These are phyloP conservation scores for Malania oleifera DNA, from an alignment of 164 flowering plant species.

Conservation along the genomic window DNA sequence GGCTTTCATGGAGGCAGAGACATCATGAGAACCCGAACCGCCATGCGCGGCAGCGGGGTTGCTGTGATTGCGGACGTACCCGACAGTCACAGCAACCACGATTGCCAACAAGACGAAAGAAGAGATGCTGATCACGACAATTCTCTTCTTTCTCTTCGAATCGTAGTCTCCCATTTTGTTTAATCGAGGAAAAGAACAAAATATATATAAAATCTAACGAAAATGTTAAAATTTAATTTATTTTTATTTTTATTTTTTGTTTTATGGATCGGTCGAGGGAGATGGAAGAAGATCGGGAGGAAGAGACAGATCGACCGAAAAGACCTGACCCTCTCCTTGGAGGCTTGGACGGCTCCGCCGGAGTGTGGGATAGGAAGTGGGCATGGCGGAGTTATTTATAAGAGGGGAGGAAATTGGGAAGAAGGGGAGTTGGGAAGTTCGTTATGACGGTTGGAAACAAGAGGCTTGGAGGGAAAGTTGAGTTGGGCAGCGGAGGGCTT, in stretches of 20 bases:
- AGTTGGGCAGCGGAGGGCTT: no score
- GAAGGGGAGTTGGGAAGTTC: not conserved
- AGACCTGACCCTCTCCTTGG: not conserved
- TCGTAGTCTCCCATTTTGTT: not conserved
- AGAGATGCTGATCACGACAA: constrained; percentile 26
- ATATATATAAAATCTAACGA: no score
- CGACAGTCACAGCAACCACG: constrained; percentile 36
- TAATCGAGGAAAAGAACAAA: no score
- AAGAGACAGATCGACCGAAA: not conserved
- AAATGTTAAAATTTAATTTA: no score
- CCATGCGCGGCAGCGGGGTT: not conserved
- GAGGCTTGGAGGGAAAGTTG: constrained; percentile 14
- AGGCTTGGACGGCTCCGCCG: not conserved
- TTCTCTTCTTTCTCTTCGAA: constrained; percentile 21
- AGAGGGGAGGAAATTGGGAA: not conserved
- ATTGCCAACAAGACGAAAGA: constrained; percentile 38
- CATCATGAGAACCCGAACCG: not conserved
- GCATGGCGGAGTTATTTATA: not conserved
- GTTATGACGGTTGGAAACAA: constrained; percentile 3
- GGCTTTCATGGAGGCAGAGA: constrained; percentile 38
- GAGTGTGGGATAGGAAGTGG: not conserved
- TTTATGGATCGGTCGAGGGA: no score
- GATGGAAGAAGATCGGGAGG: no score
- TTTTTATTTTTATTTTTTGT: no score
- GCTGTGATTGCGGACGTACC: not conserved